Evolutionary conservation across 441 rosid species (phyloP).

Genomic region (Manihot esculenta): DNA sequence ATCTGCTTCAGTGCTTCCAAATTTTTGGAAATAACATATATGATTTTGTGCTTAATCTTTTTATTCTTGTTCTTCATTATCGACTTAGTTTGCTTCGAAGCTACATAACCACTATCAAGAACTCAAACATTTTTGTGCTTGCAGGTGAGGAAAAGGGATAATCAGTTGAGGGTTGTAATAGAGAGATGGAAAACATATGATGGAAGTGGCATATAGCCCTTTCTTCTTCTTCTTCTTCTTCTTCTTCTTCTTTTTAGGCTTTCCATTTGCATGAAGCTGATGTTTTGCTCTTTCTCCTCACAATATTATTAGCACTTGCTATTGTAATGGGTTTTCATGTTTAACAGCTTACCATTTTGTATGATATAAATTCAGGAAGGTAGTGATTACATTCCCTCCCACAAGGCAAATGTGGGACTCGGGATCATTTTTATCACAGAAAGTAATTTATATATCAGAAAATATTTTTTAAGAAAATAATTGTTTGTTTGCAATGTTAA

Average conservation of each 20-base stretch:
- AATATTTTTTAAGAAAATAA: too few species aligned
- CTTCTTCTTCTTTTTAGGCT: too few species aligned
- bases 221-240: too few species aligned
- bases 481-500: too few species aligned
- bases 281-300: background rate
- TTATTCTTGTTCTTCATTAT: background rate
- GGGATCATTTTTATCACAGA: too few species aligned
- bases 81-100: background rate
- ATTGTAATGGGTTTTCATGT: background rate
- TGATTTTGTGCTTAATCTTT: too few species aligned
- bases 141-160: conserved; percentile 56
- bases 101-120: conserved; percentile 2
- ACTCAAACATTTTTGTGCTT: background rate
- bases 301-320: background rate
- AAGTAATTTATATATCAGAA: too few species aligned
- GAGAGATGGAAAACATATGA: conserved; percentile 69
- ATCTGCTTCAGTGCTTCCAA: background rate
- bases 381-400: background rate
- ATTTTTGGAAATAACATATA: too few species aligned
- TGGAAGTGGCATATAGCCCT: conserved; percentile 32
- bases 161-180: conserved; percentile 44
- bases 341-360: background rate
- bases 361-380: background rate
- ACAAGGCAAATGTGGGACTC: too few species aligned
- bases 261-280: background rate